Evolutionary conservation across 768 basidiomycete genomes (phyloP), one percentile per base, ranked within the genome.

Genomic region (Heimioporus sp.): DNA sequence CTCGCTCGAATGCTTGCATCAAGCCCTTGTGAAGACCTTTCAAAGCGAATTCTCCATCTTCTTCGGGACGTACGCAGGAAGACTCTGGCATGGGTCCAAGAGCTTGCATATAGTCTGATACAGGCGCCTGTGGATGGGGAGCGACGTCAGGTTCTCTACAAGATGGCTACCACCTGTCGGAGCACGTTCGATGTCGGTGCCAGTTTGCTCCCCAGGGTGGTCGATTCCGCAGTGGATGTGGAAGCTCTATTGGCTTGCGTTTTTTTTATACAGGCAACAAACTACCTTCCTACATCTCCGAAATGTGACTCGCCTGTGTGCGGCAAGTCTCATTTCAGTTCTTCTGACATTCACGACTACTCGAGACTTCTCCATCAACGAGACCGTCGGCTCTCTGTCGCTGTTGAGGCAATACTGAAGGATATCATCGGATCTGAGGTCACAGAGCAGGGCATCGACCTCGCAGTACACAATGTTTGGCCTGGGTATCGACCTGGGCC

Each of bases 111-210:
- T 7, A 62, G 62, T 21, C 52, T 66, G 36, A 53, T 59, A 31
- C 15, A 24, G 0, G 35, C 47, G 12, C 37, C 35, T 11, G 44
- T 21, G 8, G 45, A 49, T 4, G 8, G 28, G 2, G 53, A 56
- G 10, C 40, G 54, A 16, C 47, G 57, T 13, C 12, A 36, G 11
- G 65, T 61, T 3, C 52, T 72, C 24, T 62, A 64, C 13, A 69
- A 73, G 47, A 63, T 71, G 48, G 73, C 71, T 13, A 59, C 65
- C 7, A 66, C 63, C 15, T 77, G 75, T 53, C 64, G 72, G 9
- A 59, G 58, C 12, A 62, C 52, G 2, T 60, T 58, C 19, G 60
- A 66, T 48, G 63, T 62, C 0, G 62, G 53, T 43, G 4, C 35
- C 12, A 36, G 28, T 13, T 21, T 49, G 31, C 24, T 49, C 3